phyloP scores from a whole-genome alignment of 306 rosid genomes.

The Rosa lucieae region DNA sequence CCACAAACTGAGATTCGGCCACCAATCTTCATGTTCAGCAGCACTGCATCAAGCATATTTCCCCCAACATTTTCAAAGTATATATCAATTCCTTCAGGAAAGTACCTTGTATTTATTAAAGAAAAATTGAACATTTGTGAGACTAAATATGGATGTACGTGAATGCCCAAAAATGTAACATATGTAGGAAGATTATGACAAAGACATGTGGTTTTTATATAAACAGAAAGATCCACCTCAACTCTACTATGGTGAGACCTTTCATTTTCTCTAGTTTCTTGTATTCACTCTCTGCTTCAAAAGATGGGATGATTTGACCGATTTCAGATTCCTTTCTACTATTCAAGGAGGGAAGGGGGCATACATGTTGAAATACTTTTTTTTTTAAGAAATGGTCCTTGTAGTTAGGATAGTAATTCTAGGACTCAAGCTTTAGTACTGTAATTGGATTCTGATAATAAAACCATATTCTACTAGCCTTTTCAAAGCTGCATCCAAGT shows the following conservation, averaged over 20 bases:
- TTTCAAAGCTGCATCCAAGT: no score
- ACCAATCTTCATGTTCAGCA: conserved; percentile 11
- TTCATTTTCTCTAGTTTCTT: neutral
- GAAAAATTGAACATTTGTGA: neutral
- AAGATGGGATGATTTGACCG: neutral
- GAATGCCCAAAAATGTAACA: neutral
- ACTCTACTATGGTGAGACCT: neutral
- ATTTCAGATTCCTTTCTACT: neutral
- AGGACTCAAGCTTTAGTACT: no score
- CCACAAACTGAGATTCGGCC: conserved; percentile 26
- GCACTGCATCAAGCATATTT: conserved; percentile 41
- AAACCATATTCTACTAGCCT: no score
- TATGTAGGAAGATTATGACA: neutral
- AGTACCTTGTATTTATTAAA: conserved; percentile 8
- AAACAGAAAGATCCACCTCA: neutral
- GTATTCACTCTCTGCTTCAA: neutral
- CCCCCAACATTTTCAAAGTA: conserved; percentile 38
- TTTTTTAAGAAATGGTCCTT: no score
- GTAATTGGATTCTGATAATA: no score
- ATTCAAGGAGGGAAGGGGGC: neutral
- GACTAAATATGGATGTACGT: neutral
- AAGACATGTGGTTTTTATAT: neutral
- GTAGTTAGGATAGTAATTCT: no score
- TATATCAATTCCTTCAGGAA: conserved; percentile 28
- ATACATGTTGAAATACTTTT: neutral